Evolutionary conservation across 768 basidiomycete species (phyloP), one percentile per base, ranked within the genome.

Genomic region (Podaxis sp.): DNA sequence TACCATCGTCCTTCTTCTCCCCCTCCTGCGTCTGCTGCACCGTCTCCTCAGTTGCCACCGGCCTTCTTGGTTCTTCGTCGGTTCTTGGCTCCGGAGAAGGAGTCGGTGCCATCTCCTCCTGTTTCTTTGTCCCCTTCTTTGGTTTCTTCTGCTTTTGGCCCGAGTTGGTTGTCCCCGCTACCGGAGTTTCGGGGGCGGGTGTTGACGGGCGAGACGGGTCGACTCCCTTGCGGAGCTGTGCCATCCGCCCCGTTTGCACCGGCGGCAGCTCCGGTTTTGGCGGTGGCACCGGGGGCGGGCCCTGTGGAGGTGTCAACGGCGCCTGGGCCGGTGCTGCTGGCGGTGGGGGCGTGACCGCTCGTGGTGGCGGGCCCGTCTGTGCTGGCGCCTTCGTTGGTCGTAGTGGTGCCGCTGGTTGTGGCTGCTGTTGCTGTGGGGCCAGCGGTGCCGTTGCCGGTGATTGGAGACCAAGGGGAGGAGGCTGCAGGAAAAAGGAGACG

Each of bases 321-420:
- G 48, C 51, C 47, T 59, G 61, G 21, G 21, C 48, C 54, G 52
- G 59, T 38, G 18, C 55, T 48, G 48, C 27, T 61, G 50, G 63
- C 54, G 47, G 42, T 13, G 62, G 44, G 32, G 59, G 63, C 13
- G 32, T 56, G 50, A 27, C 55, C 64, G 50, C 55, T 59, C 57
- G 36, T 28, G 59, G 7, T 54, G 42, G 58, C 28, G 58, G 60
- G 53, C 54, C 52, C 38, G 53, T 61, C 55, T 52, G 51, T 57
- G 61, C 48, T 57, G 60, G 63, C 58, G 63, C 61, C 63, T 66
- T 58, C 46, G 25, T 32, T 32, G 55, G 46, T 50, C 44, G 52
- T 40, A 40, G 57, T 42, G 55, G 52, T 38, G 52, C 59, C 55
- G n/a, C 48, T 61, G 59, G 37, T 23, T 44, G 44, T 51, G 48